phyloP scores from a whole-genome alignment of 2,329 filamentous ascomycete species.

The Purpureocillium lavendulum region DNA sequence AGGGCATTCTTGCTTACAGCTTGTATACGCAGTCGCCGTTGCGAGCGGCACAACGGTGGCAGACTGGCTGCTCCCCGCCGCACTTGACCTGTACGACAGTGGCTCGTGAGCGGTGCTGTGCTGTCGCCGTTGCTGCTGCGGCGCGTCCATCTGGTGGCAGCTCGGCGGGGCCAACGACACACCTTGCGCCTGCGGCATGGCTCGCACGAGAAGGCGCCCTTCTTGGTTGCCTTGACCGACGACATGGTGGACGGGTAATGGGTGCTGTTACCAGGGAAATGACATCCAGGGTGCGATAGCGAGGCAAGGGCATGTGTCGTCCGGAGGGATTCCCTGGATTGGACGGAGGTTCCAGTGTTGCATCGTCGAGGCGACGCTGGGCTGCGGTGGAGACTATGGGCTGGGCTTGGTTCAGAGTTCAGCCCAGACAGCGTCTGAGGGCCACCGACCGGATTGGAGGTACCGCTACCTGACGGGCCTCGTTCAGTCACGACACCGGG shows the following conservation, averaged over 20 bases:
- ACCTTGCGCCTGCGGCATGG: conserved; percentile 52
- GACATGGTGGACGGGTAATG: conserved; percentile 18
- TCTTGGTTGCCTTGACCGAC: conserved; percentile 34
- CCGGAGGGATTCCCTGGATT: too few species aligned
- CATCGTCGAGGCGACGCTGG: too few species aligned
- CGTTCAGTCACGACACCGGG: too few species aligned
- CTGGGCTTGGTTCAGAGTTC: too few species aligned
- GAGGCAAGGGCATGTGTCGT: too few species aligned
- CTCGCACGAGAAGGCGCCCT: conserved; percentile 54
- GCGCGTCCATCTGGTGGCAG: neutral
- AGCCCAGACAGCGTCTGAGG: too few species aligned
- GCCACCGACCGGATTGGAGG: too few species aligned
- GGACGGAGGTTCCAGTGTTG: too few species aligned
- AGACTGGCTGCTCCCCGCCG: conserved; percentile 51
- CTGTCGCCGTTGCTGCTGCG: too few species aligned
- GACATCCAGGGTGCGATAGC: neutral
- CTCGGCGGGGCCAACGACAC: conserved; percentile 8
- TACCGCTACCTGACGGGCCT: too few species aligned
- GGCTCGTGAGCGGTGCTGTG: too few species aligned
- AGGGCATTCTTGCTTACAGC: conserved; percentile 35
- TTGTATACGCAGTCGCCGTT: conserved; percentile 53
- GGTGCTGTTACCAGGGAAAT: neutral
- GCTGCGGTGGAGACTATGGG: too few species aligned
- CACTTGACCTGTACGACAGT: conserved; percentile 44
- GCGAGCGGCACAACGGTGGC: conserved; percentile 47